phyloP scores from a whole-genome alignment of 768 basidiomycete genomes.

The Lactarius tabidus region DNA sequence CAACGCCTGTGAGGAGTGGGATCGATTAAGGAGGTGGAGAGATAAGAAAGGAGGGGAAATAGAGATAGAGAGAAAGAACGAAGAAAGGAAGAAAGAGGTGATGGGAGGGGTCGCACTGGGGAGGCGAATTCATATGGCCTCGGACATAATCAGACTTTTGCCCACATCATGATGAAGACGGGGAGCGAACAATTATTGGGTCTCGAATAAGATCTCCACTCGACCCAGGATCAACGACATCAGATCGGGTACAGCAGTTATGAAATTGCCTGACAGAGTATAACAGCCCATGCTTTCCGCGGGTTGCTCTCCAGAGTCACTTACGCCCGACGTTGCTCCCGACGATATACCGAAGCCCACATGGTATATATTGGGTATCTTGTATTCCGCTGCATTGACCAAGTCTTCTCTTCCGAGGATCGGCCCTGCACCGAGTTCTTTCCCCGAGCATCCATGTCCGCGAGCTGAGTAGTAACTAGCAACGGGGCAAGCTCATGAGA shows the following conservation, averaged over 20 bases:
- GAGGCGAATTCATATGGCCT: background rate
- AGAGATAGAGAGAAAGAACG: background rate
- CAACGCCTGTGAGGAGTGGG: constrained; percentile 19
- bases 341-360: background rate
- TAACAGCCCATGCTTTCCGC: background rate
- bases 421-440: background rate
- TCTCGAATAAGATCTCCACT: background rate
- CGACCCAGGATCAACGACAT: background rate
- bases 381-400: no score
- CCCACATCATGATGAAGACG: background rate
- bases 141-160: background rate
- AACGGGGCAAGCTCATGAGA: background rate
- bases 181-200: background rate
- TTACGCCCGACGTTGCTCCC: background rate
- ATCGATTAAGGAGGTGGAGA: constrained; percentile 23
- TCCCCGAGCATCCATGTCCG: background rate
- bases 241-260: background rate
- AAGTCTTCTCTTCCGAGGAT: background rate
- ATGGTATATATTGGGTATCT: background rate
- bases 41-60: constrained; percentile 7
- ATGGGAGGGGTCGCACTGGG: background rate
- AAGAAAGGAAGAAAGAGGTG: constrained; percentile 7
- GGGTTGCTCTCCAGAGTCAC: background rate
- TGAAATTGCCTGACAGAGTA: background rate
- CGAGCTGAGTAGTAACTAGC: background rate